Conservation (phyloP, 148 eudicot species). For the Nepenthes mirabilis region DNA sequence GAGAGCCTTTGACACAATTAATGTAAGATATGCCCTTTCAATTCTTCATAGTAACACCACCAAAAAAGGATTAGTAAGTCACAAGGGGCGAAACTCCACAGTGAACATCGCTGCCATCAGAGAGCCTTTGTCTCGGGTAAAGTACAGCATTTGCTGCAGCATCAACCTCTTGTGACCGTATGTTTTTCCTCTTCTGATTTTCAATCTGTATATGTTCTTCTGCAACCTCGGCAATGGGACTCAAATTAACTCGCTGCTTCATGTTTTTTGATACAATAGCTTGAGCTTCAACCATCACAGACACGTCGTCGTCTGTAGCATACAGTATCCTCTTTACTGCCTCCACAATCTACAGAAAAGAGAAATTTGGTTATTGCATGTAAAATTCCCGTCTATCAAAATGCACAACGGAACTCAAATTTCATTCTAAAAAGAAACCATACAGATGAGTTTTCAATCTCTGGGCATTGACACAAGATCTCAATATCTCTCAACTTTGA, state of each 20-base stretch:
- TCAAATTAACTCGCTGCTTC: slow-evolving; percentile 19
- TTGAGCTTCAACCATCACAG: slow-evolving; percentile 69
- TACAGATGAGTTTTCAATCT: slow-evolving; percentile 69
- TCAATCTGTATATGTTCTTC: slow-evolving; percentile 33
- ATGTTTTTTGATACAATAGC: slow-evolving; percentile 52
- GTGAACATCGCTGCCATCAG: slow-evolving; percentile 75
- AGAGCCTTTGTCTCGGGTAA: slow-evolving; percentile 64
- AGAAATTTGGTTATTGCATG: not conserved
- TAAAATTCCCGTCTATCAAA: too few relatives aligned
- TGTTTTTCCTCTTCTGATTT: slow-evolving; percentile 64
- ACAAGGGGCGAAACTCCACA: slow-evolving; percentile 69
- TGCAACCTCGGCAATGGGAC: slow-evolving; percentile 39
- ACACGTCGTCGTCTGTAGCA: slow-evolving; percentile 70
- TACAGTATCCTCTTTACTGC: slow-evolving; percentile 73
- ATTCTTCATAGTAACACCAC: too few relatives aligned
- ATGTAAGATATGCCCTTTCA: too few relatives aligned
- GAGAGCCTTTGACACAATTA: slow-evolving; percentile 36
- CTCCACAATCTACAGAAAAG: slow-evolving; percentile 43
- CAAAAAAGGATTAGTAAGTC: slow-evolving; percentile 19
- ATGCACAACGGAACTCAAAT: not conserved
- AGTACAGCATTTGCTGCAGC: slow-evolving; percentile 36
- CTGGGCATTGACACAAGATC: slow-evolving; percentile 76
- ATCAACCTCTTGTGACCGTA: slow-evolving; percentile 28
- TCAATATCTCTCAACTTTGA: slow-evolving; percentile 90
- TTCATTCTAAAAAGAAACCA: not conserved